These are phyloP conservation scores for Trichophyton verrucosum DNA, from an alignment of 2,329 filamentous ascomycete genomes.

Conservation along the genomic window DNA sequence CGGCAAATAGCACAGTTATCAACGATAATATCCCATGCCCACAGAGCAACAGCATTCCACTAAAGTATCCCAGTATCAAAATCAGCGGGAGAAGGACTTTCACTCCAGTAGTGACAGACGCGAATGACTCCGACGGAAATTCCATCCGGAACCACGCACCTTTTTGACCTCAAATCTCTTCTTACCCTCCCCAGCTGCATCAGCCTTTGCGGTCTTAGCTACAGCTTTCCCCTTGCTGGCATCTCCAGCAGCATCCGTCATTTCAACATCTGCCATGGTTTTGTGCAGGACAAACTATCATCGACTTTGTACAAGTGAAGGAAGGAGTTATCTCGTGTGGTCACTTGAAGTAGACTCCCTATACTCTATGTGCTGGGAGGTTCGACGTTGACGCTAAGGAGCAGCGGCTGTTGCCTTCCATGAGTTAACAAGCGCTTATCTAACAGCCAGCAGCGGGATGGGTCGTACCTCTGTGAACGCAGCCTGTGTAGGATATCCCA, in stretches of 20 bases:
- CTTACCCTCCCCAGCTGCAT: constrained; percentile 53
- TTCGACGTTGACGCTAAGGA: not conserved
- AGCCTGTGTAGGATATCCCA: not conserved
- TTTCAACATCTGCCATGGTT: constrained; percentile 89
- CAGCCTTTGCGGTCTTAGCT: constrained; percentile 46
- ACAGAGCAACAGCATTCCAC: constrained; percentile 98
- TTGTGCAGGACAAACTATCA: constrained; percentile 8
- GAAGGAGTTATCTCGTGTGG: not conserved
- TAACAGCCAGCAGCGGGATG: not conserved
- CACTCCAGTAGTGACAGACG: not conserved
- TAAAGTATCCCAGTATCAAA: constrained; percentile 26
- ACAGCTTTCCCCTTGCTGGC: constrained; percentile 42
- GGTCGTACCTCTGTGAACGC: not conserved
- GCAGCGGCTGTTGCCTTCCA: not conserved
- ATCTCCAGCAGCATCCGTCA: constrained; percentile 66
- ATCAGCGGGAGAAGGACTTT: not conserved
- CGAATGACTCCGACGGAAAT: not conserved
- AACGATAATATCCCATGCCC: constrained; percentile 99
- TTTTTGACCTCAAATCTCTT: constrained; percentile 99
- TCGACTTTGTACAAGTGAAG: not conserved
- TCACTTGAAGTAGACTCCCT: not conserved
- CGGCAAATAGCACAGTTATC: constrained; percentile 99
- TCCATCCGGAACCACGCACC: constrained; percentile 39
- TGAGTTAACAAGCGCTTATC: not conserved
- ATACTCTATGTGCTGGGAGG: not conserved